A percentile compares a stretch with the other conserved stretches of the same genome.
Conservation (phyloP, 371 early-diverging fungal species). For the Syncephalastrum sp. region DNA sequence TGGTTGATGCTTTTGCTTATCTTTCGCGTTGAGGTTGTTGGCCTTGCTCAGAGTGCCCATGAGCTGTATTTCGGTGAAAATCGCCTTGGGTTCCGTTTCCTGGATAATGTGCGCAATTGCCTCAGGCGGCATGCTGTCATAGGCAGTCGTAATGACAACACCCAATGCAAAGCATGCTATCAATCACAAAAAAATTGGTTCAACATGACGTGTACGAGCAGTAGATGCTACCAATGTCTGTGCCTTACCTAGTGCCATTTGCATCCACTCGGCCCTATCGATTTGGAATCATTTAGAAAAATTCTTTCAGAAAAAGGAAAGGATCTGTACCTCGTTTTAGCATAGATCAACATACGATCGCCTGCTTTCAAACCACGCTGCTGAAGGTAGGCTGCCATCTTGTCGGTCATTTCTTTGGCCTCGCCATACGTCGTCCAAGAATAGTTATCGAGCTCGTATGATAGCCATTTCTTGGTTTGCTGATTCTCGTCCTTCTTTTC, state of each 20-base stretch:
- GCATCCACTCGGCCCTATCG: slow-evolving; percentile 53
- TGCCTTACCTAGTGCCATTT: slow-evolving; percentile 49
- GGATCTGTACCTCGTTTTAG: slow-evolving; percentile 50
- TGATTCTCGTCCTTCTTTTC: slow-evolving; percentile 26
- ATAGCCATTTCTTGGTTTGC: slow-evolving; percentile 54
- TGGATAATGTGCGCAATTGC: slow-evolving; percentile 69
- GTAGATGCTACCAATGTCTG: background rate
- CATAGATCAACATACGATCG: slow-evolving; percentile 60
- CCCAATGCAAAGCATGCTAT: slow-evolving; percentile 68
- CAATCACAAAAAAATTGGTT: background rate
- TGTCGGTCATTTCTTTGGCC: slow-evolving; percentile 38
- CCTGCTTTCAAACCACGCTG: slow-evolving; percentile 38
- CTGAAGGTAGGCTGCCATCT: slow-evolving; percentile 37
- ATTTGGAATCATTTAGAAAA: slow-evolving; percentile 1
- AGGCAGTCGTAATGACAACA: slow-evolving; percentile 80
- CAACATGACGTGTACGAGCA: background rate
- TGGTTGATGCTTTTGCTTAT: slow-evolving; percentile 23
- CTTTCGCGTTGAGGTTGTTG: too few species aligned
- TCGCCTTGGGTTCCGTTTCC: slow-evolving; percentile 68
- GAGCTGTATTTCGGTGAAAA: slow-evolving; percentile 67
- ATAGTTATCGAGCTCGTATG: slow-evolving; percentile 57
- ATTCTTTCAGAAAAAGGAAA: background rate
- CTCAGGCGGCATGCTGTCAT: slow-evolving; percentile 87
- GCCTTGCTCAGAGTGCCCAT: slow-evolving; percentile 34
- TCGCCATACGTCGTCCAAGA: slow-evolving; percentile 47